Evolutionary conservation across 495 filamentous ascomycete species (phyloP).

Genomic region (Parachaetomium inaequale): DNA sequence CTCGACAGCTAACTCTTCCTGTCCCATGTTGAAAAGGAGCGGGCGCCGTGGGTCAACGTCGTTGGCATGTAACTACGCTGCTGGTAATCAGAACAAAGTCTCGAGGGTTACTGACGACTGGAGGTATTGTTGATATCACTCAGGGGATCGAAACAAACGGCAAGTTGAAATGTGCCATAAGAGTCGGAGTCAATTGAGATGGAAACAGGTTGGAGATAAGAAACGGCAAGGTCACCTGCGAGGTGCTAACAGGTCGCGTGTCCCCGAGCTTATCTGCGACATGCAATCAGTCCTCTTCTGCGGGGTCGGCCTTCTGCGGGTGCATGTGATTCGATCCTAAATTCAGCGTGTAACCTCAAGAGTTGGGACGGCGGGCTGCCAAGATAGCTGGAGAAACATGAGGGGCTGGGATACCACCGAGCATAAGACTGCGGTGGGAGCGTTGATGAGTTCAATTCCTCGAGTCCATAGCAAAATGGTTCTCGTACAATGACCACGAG

Average conservation of each 20-base stretch:
- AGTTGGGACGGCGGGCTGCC: not conserved
- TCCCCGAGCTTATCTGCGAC: not conserved
- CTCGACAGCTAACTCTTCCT: slow-evolving; percentile 17
- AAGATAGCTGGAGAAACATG: no score
- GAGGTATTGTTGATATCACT: not conserved
- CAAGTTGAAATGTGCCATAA: no score
- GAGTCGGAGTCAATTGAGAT: no score
- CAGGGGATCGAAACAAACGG: not conserved
- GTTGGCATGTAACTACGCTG: no score
- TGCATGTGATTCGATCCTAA: not conserved
- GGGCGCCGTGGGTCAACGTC: no score
- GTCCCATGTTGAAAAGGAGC: not conserved
- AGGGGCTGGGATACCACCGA: no score
- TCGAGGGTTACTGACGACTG: not conserved
- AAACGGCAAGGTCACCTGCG: not conserved
- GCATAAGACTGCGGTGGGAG: no score
- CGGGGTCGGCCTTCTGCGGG: not conserved
- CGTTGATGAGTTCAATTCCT: no score
- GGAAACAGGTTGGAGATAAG: not conserved
- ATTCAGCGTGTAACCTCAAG: not conserved
- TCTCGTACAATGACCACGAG: no score
- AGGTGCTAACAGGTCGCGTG: not conserved
- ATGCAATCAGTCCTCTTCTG: not conserved
- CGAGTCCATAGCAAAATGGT: no score
- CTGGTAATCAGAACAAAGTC: no score